Base-by-base conservation (phyloP, 495 filamentous ascomycete species). In the Haplographium delicatum region DNA sequence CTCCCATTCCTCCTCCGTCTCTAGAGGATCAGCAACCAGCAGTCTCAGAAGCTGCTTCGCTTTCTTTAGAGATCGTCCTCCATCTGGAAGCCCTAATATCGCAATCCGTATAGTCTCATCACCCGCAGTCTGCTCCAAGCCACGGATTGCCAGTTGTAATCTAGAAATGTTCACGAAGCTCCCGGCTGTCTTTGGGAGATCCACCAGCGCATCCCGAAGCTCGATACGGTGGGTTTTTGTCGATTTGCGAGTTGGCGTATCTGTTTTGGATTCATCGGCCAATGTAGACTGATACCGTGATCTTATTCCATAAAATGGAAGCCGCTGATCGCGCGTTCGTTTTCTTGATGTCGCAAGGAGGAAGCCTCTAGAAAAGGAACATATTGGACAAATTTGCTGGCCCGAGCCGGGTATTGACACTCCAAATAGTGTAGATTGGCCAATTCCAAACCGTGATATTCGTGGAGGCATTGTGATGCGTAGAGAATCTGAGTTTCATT, bases 1-100 rank as follows among this genome's bases (percentile, higher is more conserved):
- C 61, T 96, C 91, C 88, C 89, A 94, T 34, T 69, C 65, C 44
- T 78, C 72, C 54, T 81, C 72, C 1, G 66, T 60, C 26, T 72
- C 72, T 58, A 96, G 68, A 11, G 90, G 85, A 68, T 96, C 91
- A 18, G 86, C 86, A 16, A 96, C 72, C 40, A 94, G 66, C 27
- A 85, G 68, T 24, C 79, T 75, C 11, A 89, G 75, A 11, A 97
- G 74, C 50, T 78, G 78, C 47, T 72, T 71, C 2, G 74, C 74
- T 10, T 61, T 72, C 20, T 57, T 48, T 7, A 65, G 57, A 0
- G 68, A 62, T 13, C 63, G 47, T 6, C 65, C 55, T 22, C 62
- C 66, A 54, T 65, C 61, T 13, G 62, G 59, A 5, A 73, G 53
- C n/a, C 62, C 68, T n/a, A 82, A 54, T 19, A 80, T 58, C 1